These are phyloP conservation scores for Candida hispaniensis DNA, from an alignment of 805 yeast genomes.

Conservation along the genomic window DNA sequence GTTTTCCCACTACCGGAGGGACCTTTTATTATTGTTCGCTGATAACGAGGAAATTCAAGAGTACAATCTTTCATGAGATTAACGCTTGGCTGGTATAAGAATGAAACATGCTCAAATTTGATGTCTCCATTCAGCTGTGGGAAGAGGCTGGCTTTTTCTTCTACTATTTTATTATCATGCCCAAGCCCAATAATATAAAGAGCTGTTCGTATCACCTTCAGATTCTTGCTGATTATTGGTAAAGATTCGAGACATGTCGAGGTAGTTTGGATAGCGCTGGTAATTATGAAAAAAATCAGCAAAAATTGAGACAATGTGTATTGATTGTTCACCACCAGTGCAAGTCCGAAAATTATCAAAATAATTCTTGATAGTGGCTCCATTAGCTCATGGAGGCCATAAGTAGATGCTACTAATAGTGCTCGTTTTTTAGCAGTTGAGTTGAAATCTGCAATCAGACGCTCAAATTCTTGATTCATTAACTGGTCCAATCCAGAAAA, in stretches of 20 bases:
- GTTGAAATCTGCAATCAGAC: conserved; percentile 28
- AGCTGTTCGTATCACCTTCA: conserved; percentile 24
- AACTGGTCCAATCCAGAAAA: conserved; percentile 41
- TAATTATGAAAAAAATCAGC: conserved; percentile 57
- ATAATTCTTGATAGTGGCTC: conserved; percentile 56
- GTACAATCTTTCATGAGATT: too few species aligned
- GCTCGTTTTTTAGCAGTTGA: conserved; percentile 43
- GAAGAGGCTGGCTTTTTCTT: background rate
- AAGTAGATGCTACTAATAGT: conserved; percentile 52
- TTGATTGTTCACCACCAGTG: conserved; percentile 46
- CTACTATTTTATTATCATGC: too few species aligned
- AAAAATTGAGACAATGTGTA: conserved; percentile 51
- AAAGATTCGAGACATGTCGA: conserved; percentile 48
- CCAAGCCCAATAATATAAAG: conserved; percentile 1
- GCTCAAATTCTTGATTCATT: conserved; percentile 36
- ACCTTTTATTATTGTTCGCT: conserved; percentile 57
- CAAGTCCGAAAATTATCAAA: conserved; percentile 69
- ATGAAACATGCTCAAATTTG: conserved; percentile 37
- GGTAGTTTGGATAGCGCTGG: conserved; percentile 63
- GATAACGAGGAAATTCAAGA: too few species aligned
- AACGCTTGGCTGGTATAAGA: conserved; percentile 32
- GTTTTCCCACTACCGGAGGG: conserved; percentile 90
- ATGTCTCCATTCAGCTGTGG: conserved; percentile 23
- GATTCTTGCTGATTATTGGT: conserved; percentile 76
- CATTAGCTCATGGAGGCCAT: conserved; percentile 45